Conservation (phyloP, 1,284 basidiomycete species). For the Malassezia pachydermatis region DNA sequence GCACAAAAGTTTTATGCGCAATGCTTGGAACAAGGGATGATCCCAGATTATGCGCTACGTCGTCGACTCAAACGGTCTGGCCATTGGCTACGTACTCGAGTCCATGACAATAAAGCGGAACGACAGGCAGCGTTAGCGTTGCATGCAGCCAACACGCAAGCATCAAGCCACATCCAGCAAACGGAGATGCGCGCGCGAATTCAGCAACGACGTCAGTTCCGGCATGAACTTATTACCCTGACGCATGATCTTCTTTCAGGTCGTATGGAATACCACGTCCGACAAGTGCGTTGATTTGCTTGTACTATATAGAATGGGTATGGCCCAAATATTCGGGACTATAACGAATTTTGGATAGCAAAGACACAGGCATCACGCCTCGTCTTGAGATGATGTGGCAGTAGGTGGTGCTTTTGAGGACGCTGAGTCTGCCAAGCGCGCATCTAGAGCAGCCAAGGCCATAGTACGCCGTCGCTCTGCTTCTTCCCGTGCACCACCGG, state of each 20-base stretch:
- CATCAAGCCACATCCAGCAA: not conserved
- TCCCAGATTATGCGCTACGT: conserved; percentile 11
- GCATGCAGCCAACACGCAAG: conserved; percentile 1
- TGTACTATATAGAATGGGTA: too few species aligned
- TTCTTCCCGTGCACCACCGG: conserved; percentile 28
- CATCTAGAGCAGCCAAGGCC: conserved; percentile 89
- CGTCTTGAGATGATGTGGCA: not conserved
- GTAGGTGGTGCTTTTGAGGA: not conserved
- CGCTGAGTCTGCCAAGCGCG: conserved; percentile 59
- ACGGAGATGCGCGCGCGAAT: not conserved
- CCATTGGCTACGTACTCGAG: conserved; percentile 7
- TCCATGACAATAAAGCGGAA: not conserved
- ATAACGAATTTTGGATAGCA: too few species aligned
- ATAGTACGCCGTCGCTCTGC: conserved; percentile 58
- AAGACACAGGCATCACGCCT: not conserved
- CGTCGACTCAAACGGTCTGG: conserved; percentile 11
- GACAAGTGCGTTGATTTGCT: too few species aligned
- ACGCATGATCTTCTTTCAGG: conserved; percentile 11
- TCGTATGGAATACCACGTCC: conserved; percentile 1
- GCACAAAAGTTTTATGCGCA: conserved; percentile 13
- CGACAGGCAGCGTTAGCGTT: conserved; percentile 3
- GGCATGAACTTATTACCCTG: conserved; percentile 3
- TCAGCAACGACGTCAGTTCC: conserved; percentile 2
- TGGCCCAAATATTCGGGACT: too few species aligned
- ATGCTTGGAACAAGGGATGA: conserved; percentile 9